Evolutionary conservation across 2,329 filamentous ascomycete genomes (phyloP), one percentile per base, ranked within the genome.

Genomic region (Aspergillus fumigatus): DNA sequence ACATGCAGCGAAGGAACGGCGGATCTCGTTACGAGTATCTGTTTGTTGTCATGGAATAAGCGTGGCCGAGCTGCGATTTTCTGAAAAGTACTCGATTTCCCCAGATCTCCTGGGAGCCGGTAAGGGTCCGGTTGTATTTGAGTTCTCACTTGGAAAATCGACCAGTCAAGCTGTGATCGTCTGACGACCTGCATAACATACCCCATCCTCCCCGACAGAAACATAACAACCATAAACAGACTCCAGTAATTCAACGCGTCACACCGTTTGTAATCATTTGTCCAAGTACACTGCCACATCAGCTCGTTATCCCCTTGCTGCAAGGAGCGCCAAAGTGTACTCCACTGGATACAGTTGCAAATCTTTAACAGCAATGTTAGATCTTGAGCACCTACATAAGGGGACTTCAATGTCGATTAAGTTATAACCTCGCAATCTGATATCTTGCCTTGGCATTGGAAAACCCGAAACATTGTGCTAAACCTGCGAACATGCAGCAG

Each of bases 231-330:
- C 56, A 55, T 56, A 9, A 29, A 10, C 8, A 29, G 4, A 11
- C 27, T 29, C 27, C 11, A 29, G 27, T 29, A 29, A 29, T 50
- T 48, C 55, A 64, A 64, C 64, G 57, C 62, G 64, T 66, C 62
- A 65, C 59, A 64, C 60, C 56, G 59, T 65, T 56, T 58, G 54
- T 47, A 6, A 47, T 7, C 50, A 56, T 48, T 51, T 56, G 51
- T 51, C 56, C 54, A 48, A 27, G 21, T 50, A 47, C 51, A 48
- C 59, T 51, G 52, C 40, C 29, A 45, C 55, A 54, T 48, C 55
- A 48, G 5, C 52, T 50, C 53, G 48, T 51, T 55, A 17, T 45
- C 54, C 52, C 58, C 56, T 63, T 61, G 41, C 57, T 56, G 53
- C 35, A 54, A 32, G 45, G 26, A 48, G 49, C 40, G 32, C 27